These are phyloP conservation scores for Cercophora newfieldiana DNA, from an alignment of 495 filamentous ascomycete genomes.

Conservation along the genomic window DNA sequence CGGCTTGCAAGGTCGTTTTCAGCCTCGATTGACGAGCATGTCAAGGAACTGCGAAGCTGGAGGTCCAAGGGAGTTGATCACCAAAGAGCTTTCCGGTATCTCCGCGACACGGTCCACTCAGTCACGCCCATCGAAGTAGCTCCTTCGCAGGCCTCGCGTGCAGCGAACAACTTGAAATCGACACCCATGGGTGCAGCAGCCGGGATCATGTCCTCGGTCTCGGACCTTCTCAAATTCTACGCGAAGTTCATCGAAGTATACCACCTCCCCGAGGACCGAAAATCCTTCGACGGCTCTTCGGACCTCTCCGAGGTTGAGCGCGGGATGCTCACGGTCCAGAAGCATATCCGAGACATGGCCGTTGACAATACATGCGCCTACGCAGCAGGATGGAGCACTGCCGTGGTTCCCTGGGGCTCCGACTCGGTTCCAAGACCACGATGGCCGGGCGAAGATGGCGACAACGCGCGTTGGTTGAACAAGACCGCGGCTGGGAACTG, in stretches of 20 bases:
- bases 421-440: conserved; percentile 1
- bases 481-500: neutral
- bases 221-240: conserved; percentile 22
- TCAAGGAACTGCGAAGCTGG: neutral
- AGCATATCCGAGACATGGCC: conserved; percentile 3
- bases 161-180: neutral
- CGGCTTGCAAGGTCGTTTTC: conserved; percentile 14
- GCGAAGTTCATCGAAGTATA: conserved; percentile 10
- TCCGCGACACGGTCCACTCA: neutral
- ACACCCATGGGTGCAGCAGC: conserved; percentile 16
- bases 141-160: conserved; percentile 12
- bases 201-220: conserved; percentile 22
- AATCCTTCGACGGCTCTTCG: neutral
- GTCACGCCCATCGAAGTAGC: neutral
- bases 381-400: conserved; percentile 19
- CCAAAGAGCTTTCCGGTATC: neutral
- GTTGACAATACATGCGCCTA: conserved; percentile 16
- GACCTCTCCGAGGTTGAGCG: conserved; percentile 11
- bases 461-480: conserved; percentile 17
- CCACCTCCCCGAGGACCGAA: neutral
- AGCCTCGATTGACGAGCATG: neutral
- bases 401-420: neutral
- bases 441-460: conserved; percentile 22
- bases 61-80: neutral
- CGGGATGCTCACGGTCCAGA: conserved; percentile 15